These are phyloP conservation scores for Aspergillus sp. DNA, from an alignment of 2,329 filamentous ascomycete genomes.

Conservation along the genomic window DNA sequence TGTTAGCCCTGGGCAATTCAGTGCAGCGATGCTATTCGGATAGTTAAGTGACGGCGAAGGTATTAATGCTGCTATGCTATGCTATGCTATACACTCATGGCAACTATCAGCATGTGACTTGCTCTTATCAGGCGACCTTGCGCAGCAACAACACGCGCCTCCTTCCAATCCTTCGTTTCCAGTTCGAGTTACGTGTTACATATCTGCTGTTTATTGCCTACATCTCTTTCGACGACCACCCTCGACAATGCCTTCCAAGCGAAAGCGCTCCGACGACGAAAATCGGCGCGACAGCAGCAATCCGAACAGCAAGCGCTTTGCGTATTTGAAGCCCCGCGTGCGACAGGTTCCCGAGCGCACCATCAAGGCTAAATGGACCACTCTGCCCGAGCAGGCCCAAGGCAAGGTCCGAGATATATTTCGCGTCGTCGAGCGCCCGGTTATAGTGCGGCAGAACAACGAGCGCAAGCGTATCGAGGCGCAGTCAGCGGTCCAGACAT, in stretches of 20 bases:
- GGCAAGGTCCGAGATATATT: constrained; percentile 36
- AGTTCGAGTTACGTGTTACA: too few species aligned
- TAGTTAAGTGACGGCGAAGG: too few species aligned
- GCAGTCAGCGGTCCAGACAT: constrained; percentile 31
- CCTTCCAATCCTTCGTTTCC: too few species aligned
- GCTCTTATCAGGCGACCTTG: too few species aligned
- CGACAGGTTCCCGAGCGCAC: constrained; percentile 34
- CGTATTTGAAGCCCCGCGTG: constrained; percentile 32
- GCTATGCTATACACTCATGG: too few species aligned
- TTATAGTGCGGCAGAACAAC: constrained; percentile 34
- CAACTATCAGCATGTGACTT: too few species aligned
- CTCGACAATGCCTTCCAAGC: constrained; percentile 13
- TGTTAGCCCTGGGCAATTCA: too few species aligned
- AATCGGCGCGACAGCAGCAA: constrained; percentile 9
- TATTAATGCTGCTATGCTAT: too few species aligned
- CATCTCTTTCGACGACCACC: too few species aligned
- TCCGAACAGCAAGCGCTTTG: constrained; percentile 21
- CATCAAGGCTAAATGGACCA: constrained; percentile 39
- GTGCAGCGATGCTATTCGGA: too few species aligned
- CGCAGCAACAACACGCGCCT: too few species aligned
- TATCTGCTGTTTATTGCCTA: too few species aligned
- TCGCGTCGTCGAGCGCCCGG: constrained; percentile 32
- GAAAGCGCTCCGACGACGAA: constrained; percentile 4
- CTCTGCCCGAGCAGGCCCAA: constrained; percentile 34
- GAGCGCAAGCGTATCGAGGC: constrained; percentile 35